A percentile compares a stretch with the other conserved stretches of the same genome.
These are phyloP conservation scores for Eutrema japonicum DNA, from an alignment of 345 rosid species.

Conservation along the genomic window DNA sequence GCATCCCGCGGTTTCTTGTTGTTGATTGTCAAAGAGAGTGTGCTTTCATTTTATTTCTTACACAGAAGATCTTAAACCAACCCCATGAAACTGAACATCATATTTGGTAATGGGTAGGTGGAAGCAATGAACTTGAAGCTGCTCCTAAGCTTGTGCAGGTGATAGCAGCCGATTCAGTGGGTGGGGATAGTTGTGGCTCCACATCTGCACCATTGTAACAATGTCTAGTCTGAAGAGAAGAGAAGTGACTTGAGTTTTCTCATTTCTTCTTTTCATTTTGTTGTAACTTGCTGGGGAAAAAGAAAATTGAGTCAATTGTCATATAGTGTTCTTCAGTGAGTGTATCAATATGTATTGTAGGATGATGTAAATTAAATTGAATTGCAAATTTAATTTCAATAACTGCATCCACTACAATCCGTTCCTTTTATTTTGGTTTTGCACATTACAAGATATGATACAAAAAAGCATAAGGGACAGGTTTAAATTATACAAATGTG, in stretches of 20 bases:
- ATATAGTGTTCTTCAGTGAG: conserved; percentile 8
- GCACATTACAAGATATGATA: conserved; percentile 32
- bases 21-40: conserved; percentile 7
- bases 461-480: conserved; percentile 2
- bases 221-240: conserved; percentile 40
- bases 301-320: conserved; percentile 6
- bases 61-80: conserved; percentile 8
- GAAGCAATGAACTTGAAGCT: conserved; percentile 58
- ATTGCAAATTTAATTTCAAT: neutral
- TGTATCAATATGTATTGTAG: conserved; percentile 17
- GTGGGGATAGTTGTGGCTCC: conserved; percentile 44
- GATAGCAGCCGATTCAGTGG: conserved; percentile 35
- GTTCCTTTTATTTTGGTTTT: conserved; percentile 24
- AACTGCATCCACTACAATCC: conserved; percentile 5
- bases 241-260: conserved; percentile 31
- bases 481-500: conserved; percentile 31
- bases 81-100: conserved; percentile 26
- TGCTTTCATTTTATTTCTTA: neutral
- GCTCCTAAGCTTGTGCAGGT: conserved; percentile 34
- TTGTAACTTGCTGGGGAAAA: conserved; percentile 19
- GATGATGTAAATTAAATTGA: conserved; percentile 14
- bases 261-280: conserved; percentile 15
- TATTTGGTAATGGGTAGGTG: conserved; percentile 36
- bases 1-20: conserved; percentile 3
- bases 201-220: conserved; percentile 48